Percentiles rank a stretch among this genome's conserved stretches.
phyloP scores from a whole-genome alignment of 371 early-diverging fungal species.

The Mucor irregularis region DNA sequence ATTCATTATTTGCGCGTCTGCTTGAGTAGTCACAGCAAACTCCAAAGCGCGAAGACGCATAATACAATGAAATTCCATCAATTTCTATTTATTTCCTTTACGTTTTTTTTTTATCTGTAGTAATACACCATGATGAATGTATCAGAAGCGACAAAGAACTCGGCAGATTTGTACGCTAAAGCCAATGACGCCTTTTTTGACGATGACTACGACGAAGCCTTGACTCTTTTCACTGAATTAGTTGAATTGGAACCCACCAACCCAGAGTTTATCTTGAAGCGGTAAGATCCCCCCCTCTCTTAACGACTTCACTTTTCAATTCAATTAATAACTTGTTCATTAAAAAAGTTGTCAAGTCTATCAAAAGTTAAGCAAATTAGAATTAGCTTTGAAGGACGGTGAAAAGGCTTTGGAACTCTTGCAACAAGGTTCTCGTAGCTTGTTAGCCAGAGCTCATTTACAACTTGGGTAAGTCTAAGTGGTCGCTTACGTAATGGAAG shows the following conservation, averaged over 20 bases:
- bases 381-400: conserved; percentile 67
- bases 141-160: conserved; percentile 29
- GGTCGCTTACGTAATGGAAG: too few relatives aligned
- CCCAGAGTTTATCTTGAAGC: conserved; percentile 60
- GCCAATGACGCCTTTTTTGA: conserved; percentile 87
- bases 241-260: conserved; percentile 75
- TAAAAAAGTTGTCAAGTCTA: conserved; percentile 56
- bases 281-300: conserved; percentile 40
- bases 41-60: background rate
- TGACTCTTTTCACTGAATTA: conserved; percentile 74
- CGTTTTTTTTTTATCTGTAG: background rate
- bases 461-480: conserved; percentile 55
- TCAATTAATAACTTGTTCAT: background rate
- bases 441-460: conserved; percentile 66
- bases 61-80: background rate
- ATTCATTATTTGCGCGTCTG: background rate
- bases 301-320: background rate
- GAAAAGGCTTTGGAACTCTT: conserved; percentile 56
- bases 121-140: conserved; percentile 10
- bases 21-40: background rate
- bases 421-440: conserved; percentile 53
- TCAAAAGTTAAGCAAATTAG: conserved; percentile 58
- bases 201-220: conserved; percentile 79
- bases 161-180: conserved; percentile 75
- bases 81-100: background rate